Evolutionary conservation across 2,329 filamentous ascomycete genomes (phyloP).

Genomic region (Lojkania enalia): DNA sequence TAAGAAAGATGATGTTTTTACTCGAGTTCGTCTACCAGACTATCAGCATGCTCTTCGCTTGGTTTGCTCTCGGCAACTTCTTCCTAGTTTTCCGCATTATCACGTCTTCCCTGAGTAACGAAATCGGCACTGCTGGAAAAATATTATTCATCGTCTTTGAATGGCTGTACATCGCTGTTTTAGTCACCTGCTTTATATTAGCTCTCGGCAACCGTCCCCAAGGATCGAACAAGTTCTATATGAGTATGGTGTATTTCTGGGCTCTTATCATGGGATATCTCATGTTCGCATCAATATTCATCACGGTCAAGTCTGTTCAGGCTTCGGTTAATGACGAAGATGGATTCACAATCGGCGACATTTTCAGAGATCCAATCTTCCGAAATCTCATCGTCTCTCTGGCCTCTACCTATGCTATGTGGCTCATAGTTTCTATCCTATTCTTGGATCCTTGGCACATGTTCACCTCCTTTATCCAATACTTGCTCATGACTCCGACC

Average conservation of each 20-base stretch:
- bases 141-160: conserved; percentile 89
- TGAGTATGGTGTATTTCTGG: conserved; percentile 99
- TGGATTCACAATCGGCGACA: conserved; percentile 69
- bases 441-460: conserved; percentile 99
- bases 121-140: conserved; percentile 76
- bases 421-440: conserved; percentile 85
- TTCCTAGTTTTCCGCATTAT: conserved; percentile 98
- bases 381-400: conserved; percentile 92
- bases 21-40: conserved; percentile 94
- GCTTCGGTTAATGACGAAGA: conserved; percentile 63
- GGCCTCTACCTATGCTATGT: conserved; percentile 89
- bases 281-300: conserved; percentile 92
- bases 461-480: conserved; percentile 92
- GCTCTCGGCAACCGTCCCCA: conserved; percentile 93
- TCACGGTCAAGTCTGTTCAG: conserved; percentile 85
- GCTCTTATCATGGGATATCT: conserved; percentile 89
- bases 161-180: conserved; percentile 89
- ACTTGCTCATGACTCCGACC: conserved; percentile 89
- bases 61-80: conserved; percentile 98
- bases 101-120: conserved; percentile 78
- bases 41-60: conserved; percentile 96
- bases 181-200: conserved; percentile 93
- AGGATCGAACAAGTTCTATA: conserved; percentile 90
- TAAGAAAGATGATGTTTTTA: conserved; percentile 87
- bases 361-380: conserved; percentile 88